These are phyloP conservation scores for Neonectria faginata DNA, from an alignment of 2,329 filamentous ascomycete species.

Conservation along the genomic window DNA sequence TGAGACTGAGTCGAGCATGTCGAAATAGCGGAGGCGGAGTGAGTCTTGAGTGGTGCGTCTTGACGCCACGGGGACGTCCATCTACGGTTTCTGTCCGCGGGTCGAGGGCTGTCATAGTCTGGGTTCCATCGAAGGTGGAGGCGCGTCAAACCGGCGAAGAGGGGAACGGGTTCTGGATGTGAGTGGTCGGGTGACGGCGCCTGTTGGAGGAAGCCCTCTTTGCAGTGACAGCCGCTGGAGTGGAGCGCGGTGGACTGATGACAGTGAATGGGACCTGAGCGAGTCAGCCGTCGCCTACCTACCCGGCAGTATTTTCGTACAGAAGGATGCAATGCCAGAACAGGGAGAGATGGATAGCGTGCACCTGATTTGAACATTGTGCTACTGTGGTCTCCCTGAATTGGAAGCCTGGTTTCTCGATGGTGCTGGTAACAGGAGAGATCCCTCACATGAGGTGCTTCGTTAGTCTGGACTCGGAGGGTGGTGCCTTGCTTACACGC, in stretches of 20 bases:
- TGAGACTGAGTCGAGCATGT: neutral
- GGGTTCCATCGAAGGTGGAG: neutral
- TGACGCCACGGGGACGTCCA: conserved; percentile 1
- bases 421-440: neutral
- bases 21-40: neutral
- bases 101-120: neutral
- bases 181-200: conserved; percentile 16
- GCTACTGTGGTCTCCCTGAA: too few species aligned
- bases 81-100: too few species aligned
- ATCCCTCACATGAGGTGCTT: neutral
- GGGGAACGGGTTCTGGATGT: neutral
- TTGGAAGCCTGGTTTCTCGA: neutral
- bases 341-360: too few species aligned
- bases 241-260: conserved; percentile 11
- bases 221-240: conserved; percentile 7
- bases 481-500: conserved; percentile 20
- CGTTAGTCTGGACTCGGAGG: neutral
- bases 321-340: neutral
- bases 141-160: conserved; percentile 12
- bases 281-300: neutral
- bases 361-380: too few species aligned
- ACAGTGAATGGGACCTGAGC: neutral
- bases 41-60: neutral
- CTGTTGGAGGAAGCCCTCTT: neutral
- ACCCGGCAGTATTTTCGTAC: too few species aligned